Evolutionary conservation across 208 protist genomes (phyloP).

Genomic region (Acanthamoeba lugdunensis): DNA sequence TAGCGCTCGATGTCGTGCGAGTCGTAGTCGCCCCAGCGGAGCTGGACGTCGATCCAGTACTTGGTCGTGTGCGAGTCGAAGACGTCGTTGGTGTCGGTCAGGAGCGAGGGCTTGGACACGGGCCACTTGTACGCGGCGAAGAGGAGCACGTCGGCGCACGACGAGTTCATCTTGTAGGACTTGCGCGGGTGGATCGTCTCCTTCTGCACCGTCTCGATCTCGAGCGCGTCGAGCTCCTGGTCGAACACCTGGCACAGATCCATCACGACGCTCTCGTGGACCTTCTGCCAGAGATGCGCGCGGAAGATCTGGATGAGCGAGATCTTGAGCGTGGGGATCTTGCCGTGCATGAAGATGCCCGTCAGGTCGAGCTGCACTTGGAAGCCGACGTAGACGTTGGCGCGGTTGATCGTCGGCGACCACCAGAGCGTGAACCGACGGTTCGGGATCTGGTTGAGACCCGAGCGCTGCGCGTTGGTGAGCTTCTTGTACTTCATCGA

Average conservation of each 20-base stretch:
- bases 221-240: conserved; percentile 95
- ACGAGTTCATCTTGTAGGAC: conserved; percentile 98
- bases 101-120: conserved; percentile 94
- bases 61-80: conserved; percentile 94
- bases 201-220: conserved; percentile 98
- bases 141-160: conserved; percentile 95
- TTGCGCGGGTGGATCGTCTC: conserved; percentile 97
- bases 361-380: conserved; percentile 99
- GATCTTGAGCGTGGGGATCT: conserved; percentile 99
- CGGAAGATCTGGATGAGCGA: conserved; percentile 99
- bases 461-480: conserved; percentile 99
- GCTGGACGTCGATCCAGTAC: conserved; percentile 99
- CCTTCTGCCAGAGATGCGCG: conserved; percentile 99
- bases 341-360: conserved; percentile 99
- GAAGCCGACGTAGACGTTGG: conserved; percentile 99
- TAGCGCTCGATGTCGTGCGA: conserved; percentile 99
- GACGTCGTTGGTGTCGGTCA: conserved; percentile 92
- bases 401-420: conserved; percentile 99
- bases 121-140: conserved; percentile 94
- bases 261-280: conserved; percentile 98
- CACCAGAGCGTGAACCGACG: conserved; percentile 99
- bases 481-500: conserved; percentile 99
- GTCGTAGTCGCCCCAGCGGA: conserved; percentile 94
- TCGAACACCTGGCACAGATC: conserved; percentile 97
- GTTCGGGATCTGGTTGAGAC: conserved; percentile 99